Evolutionary conservation across 2,329 filamentous ascomycete species (phyloP), one percentile per base, ranked within the genome.

Genomic region (Pyrenophora tritici-repentis): DNA sequence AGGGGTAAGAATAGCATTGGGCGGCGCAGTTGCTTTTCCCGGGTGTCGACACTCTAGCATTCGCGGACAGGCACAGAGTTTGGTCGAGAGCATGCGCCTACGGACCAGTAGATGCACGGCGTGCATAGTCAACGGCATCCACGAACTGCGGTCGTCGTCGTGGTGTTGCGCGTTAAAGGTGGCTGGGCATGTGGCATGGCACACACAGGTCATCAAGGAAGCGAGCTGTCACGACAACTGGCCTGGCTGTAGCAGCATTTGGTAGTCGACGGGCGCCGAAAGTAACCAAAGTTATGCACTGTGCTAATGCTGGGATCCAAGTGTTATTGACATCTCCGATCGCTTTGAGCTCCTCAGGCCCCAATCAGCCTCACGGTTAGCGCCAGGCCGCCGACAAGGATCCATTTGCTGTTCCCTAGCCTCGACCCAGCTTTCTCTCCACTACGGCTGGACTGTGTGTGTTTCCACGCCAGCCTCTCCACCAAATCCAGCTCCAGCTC

Each of bases 381-480:
- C 46, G 54, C 22, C 22, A 24, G 22, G 22, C 22, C 4, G 22
- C 44, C 54, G 39, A 50, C 55, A 46, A 40, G 55, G 55, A 58
- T 58, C n/a, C n/a, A n/a, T n/a, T n/a, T 55, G 47, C 33, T 56
- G 48, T 46, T 47, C 47, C 40, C 39, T 16, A 51, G 44, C 42
- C 48, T 46, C 47, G 58, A 45, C 53, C 53, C 42, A 33, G 43
- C 46, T 45, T 47, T 50, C 50, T 54, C 58, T 54, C 47, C 50
- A 50, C 58, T 47, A 38, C 29, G 43, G 20, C 42, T 35, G 43
- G 43, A 42, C 37, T n/a, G 16, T 36, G 49, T 29, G 26, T 47
- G 38, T 44, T 43, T 45, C 52, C 34, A 45, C 56, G 18, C 41
- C 47, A 43, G 38, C 42, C 52, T 51, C 49, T 48, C 46, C 42